Base-by-base conservation (phyloP, 2,329 filamentous ascomycete species). In the Trichoderma guizhouense region DNA sequence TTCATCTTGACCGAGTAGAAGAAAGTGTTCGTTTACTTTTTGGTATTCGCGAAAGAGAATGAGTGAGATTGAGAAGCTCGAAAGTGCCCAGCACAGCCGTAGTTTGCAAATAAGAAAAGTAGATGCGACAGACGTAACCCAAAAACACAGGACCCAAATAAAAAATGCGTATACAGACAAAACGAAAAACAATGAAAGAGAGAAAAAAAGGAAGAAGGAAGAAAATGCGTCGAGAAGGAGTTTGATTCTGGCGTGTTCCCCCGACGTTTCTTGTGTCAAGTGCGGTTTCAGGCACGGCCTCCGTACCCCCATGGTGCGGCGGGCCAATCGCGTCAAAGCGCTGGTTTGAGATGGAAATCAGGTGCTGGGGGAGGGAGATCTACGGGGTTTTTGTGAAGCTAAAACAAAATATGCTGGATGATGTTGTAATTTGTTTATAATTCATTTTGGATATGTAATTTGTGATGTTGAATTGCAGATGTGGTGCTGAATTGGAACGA, bases 1-100 rank as follows among this genome's bases (percentile, higher is more conserved):
- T 78, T 79, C 79, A 81, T 81, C n/a, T 70, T 78, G 51, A 12
- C 4, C 0, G 28, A 43, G 3, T 32, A 9, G 15, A 43, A 9
- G 15, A 43, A 28, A 5, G 7, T 5, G 14, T 14, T 14, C 5
- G 7, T 15, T 21, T 30, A 1, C 15, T 11, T 18, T n/a, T 60
- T 28, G 1, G 21, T 51, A 5, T 32, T 4, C 32, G 26, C 2
- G 0, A 34, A 12, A 11, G 11, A 53, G n/a, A 53, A 7, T 53
- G 11, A 24, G n/a, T 53, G 9, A 6, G 47, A 53, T 53, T 24
- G 2, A 5, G 21, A 53, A 53, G 47, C 11, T 24, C 47, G 24
- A 43, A 39, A 53, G 47, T 53, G 47, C 5, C 47, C 47, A 53
- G 47, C 47, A 53, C 47, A 53, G 47, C 43, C 21, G n/a, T 39